Base-by-base conservation (phyloP, 306 rosid genomes). In the Ceratonia siliqua region DNA sequence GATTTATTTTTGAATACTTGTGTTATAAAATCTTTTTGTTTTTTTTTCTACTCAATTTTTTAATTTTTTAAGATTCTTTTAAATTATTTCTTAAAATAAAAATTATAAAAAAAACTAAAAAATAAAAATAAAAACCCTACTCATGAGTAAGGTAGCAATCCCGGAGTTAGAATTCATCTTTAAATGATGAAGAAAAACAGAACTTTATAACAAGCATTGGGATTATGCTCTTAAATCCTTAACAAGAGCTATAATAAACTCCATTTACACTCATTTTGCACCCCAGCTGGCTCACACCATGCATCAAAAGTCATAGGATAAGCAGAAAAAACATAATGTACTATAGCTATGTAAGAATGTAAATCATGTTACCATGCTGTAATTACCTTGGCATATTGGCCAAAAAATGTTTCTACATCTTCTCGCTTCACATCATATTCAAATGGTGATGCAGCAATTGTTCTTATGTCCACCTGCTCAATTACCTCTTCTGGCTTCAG, bases 361-460 rank as follows among this genome's bases (percentile, higher is more conserved):
- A 49, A 62, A 49, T 49, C 70, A 39, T 75, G 35, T 49, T 21
- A 36, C 5, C 1, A 22, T 55, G 59, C 25, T 50, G 52, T 46
- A 35, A 6, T 45, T 83, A 93, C 98, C 98, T 91, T 87, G 33
- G 92, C 84, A 66, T 52, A 79, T 81, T 85, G 82, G 25, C 82
- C 79, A 62, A 93, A 91, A 79, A 83, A 86, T 30, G 78, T 45
- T 77, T 91, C 96, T 10, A 86, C 77, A 55, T 86, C 96, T 81
- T 93, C 98, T 58, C 82, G 95, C 84, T 89, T 90, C 68, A 81
- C 83, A 65, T 83, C 88, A 68, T 84, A 79, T 75, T 81, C 87
- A 74, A 93, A 87, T 14, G n/a, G n/a, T n/a, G n/a, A n/a, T n/a
- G n/a, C n/a, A n/a, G n/a, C n/a, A n/a, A n/a, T n/a, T n/a, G n/a